A percentile compares a stretch with the other conserved stretches of the same genome.
phyloP scores from a whole-genome alignment of 495 filamentous ascomycete species.

The Penicillium longicatenatum region DNA sequence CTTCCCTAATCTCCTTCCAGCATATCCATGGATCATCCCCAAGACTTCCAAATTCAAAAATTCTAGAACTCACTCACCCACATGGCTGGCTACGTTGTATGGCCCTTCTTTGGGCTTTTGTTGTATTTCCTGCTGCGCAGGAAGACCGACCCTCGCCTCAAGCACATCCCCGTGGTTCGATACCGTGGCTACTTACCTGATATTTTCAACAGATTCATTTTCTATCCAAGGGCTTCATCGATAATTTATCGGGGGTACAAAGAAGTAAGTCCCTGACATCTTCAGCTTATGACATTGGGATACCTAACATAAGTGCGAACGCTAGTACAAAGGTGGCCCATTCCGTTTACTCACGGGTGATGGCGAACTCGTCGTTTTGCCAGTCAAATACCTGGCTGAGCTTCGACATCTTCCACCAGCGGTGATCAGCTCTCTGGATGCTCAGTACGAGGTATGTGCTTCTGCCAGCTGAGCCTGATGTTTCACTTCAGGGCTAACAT shows the following conservation, averaged over 20 bases:
- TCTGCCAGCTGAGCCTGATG: no score
- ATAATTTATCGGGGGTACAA: constrained; percentile 33
- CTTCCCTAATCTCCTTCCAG: background rate
- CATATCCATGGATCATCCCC: background rate
- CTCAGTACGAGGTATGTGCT: constrained; percentile 29
- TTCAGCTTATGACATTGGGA: background rate
- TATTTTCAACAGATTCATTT: constrained; percentile 33
- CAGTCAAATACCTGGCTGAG: constrained; percentile 32
- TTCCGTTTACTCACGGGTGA: constrained; percentile 38
- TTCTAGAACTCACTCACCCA: background rate
- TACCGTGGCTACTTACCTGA: constrained; percentile 26
- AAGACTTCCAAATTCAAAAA: background rate
- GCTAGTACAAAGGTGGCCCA: constrained; percentile 31
- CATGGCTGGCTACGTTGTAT: constrained; percentile 4
- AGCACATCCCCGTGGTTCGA: constrained; percentile 30
- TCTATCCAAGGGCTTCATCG: constrained; percentile 21
- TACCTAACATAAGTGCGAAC: background rate
- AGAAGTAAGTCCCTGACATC: constrained; percentile 17
- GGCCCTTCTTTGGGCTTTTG: constrained; percentile 17
- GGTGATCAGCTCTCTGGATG: constrained; percentile 30
- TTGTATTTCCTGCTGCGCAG: constrained; percentile 11
- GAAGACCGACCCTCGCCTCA: constrained; percentile 12
- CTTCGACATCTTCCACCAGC: constrained; percentile 22
- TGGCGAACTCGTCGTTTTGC: constrained; percentile 37
- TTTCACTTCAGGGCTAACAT: background rate